These are phyloP conservation scores for Rhizopogon rudus DNA, from an alignment of 768 basidiomycete genomes.

Conservation along the genomic window DNA sequence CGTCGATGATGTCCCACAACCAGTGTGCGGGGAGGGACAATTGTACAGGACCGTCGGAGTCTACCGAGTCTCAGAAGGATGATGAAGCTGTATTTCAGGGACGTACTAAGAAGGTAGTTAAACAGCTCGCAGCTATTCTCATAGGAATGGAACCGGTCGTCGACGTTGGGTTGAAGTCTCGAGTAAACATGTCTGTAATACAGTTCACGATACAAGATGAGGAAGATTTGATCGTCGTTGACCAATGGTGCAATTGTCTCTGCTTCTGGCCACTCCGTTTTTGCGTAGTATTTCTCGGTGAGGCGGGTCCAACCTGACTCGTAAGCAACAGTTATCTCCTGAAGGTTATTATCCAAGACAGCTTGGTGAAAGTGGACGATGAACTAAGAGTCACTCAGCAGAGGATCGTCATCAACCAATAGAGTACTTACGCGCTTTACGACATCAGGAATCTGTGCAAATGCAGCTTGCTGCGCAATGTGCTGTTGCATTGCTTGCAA, in stretches of 20 bases:
- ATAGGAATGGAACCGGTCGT: conserved; percentile 97
- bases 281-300: conserved; percentile 93
- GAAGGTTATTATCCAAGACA: conserved; percentile 84
- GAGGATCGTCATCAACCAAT: background rate
- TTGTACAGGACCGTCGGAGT: conserved; percentile 91
- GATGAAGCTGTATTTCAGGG: background rate
- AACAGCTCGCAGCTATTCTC: conserved; percentile 98
- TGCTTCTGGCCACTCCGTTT: conserved; percentile 96
- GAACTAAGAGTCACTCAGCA: conserved; percentile 49
- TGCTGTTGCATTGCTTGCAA: conserved; percentile 75
- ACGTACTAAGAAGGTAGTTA: conserved; percentile 91
- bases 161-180: conserved; percentile 88
- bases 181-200: conserved; percentile 97
- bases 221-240: conserved; percentile 92
- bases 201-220: conserved; percentile 94
- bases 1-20: conserved; percentile 97
- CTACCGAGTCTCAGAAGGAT: conserved; percentile 31
- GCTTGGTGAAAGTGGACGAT: conserved; percentile 94
- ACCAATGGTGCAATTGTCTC: conserved; percentile 94
- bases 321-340: conserved; percentile 89
- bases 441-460: conserved; percentile 80
- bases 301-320: conserved; percentile 97
- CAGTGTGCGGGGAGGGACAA: conserved; percentile 95
- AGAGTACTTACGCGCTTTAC: conserved; percentile 71
- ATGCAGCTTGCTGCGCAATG: conserved; percentile 78